phyloP scores from a whole-genome alignment of 768 basidiomycete genomes.

The Wakefieldia striispora region DNA sequence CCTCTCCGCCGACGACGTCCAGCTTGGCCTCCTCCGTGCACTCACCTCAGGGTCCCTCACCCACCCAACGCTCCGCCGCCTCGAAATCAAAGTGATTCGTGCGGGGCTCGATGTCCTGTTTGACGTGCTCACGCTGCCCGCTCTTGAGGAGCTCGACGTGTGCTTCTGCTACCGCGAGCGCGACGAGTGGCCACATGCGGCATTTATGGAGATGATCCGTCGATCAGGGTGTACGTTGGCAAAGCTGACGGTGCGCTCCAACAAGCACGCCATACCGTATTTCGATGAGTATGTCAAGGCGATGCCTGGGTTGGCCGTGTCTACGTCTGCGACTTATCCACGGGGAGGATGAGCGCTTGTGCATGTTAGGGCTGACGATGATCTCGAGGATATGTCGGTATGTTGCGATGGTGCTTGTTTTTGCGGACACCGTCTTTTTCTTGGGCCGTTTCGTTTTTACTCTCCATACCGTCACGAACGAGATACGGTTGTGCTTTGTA shows the following conservation, averaged over 20 bases:
- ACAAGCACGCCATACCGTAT: conserved; percentile 17
- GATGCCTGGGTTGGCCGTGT: conserved; percentile 22
- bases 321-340: conserved; percentile 4
- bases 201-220: conserved; percentile 22
- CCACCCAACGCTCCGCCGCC: conserved; percentile 17
- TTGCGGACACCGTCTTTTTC: too few relatives aligned
- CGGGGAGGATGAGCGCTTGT: too few relatives aligned
- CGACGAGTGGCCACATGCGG: conserved; percentile 27
- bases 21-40: conserved; percentile 7
- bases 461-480: background rate
- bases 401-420: too few relatives aligned
- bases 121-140: conserved; percentile 20
- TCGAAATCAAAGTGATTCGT: conserved; percentile 31
- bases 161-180: conserved; percentile 31
- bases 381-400: too few relatives aligned
- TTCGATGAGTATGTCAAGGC: conserved; percentile 22
- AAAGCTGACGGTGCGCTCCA: conserved; percentile 25
- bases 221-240: conserved; percentile 26
- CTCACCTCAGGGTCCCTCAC: conserved; percentile 13
- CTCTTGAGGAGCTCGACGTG: conserved; percentile 31
- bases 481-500: too few relatives aligned
- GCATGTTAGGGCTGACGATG: background rate
- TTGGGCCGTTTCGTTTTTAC: background rate
- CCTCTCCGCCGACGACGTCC: conserved; percentile 21
- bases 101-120: conserved; percentile 24